Percentiles rank a stretch among this genome's conserved stretches.
Evolutionary conservation across 208 protist species (phyloP).

Genomic region (Naegleria lovaniensis): DNA sequence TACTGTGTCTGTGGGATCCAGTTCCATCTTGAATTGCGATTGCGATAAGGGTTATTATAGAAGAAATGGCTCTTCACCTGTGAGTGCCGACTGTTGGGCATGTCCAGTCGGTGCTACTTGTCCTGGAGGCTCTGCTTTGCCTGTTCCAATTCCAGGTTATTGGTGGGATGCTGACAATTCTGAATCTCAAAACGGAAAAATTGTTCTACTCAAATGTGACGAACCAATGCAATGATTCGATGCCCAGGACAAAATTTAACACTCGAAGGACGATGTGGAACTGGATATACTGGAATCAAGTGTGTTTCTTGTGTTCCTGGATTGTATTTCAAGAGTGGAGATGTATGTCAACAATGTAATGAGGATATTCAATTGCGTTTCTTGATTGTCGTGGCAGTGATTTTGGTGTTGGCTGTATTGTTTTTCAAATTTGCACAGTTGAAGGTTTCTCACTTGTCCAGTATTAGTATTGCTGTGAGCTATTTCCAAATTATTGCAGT

Average conservation of each 20-base stretch:
- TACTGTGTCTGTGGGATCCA: neutral
- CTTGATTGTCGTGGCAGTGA: neutral
- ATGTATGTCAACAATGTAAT: neutral
- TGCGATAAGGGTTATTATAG: neutral
- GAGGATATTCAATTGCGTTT: neutral
- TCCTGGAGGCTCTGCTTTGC: neutral
- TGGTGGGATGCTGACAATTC: neutral
- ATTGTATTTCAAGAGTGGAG: neutral
- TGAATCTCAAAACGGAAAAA: neutral
- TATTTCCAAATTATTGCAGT: conserved; percentile 24
- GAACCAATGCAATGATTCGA: neutral
- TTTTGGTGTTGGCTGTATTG: neutral
- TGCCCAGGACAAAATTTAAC: neutral
- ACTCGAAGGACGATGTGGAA: neutral
- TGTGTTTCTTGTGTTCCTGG: neutral
- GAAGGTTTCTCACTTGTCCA: neutral
- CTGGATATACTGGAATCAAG: neutral
- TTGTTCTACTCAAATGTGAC: neutral
- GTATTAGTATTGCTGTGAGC: neutral
- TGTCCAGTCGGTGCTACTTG: neutral
- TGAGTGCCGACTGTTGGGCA: neutral
- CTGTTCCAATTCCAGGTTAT: neutral
- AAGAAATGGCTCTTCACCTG: neutral
- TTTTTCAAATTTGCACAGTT: conserved; percentile 27
- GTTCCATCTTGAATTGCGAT: neutral